Conservation (phyloP, 139 green algal genomes). For the Eudorina sp. region DNA sequence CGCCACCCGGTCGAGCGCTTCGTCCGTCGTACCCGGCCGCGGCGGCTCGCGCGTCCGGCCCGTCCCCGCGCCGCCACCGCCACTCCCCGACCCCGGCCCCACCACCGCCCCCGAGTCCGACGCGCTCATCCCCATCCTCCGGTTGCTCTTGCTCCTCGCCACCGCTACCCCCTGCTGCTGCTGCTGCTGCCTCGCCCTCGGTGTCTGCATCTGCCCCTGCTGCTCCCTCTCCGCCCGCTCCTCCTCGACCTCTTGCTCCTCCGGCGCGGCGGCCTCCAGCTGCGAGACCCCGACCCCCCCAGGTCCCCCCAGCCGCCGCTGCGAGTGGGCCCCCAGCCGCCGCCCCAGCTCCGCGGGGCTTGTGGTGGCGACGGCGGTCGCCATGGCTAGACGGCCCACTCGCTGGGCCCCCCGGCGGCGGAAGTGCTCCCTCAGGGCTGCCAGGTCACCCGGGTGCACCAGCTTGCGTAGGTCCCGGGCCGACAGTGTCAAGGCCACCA, state of each 20-base stretch:
- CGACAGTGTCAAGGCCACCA: background rate
- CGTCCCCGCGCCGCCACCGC: too few species aligned
- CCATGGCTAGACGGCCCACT: background rate
- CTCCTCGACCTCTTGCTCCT: too few species aligned
- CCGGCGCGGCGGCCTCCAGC: too few species aligned
- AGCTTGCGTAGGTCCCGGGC: background rate
- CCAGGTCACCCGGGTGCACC: slow-evolving; percentile 10
- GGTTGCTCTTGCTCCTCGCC: too few species aligned
- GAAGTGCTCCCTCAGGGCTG: background rate
- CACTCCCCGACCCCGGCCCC: background rate
- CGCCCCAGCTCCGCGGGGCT: background rate
- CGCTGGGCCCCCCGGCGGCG: background rate
- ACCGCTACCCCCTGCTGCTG: background rate
- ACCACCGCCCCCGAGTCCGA: background rate
- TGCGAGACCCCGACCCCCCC: too few species aligned
- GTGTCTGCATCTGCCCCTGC: background rate
- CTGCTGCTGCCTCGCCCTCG: background rate
- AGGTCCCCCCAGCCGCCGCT: too few species aligned
- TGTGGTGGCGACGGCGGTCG: background rate
- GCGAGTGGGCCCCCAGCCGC: too few species aligned
- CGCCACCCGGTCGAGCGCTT: slow-evolving; percentile 11
- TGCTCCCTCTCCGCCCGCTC: background rate
- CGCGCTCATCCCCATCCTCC: background rate
- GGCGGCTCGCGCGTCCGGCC: background rate
- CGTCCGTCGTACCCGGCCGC: slow-evolving; percentile 6